Evolutionary conservation across 306 rosid species (phyloP).

Genomic region (Datisca glomerata): DNA sequence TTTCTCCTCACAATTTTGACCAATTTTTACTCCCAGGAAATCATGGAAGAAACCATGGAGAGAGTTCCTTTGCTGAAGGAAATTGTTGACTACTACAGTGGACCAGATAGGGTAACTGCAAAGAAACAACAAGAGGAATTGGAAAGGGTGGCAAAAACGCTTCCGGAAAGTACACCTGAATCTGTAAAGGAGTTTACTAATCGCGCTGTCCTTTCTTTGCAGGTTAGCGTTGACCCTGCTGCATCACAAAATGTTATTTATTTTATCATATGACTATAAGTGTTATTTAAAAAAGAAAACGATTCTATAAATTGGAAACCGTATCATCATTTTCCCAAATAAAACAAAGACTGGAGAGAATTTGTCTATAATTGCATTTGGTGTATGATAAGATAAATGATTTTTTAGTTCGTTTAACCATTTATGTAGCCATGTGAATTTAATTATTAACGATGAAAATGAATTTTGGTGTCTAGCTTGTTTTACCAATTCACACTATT

Average conservation of each 20-base stretch:
- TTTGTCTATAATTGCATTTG: too few species aligned
- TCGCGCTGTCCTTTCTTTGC: conserved; percentile 73
- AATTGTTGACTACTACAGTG: conserved; percentile 82
- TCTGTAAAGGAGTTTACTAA: conserved; percentile 70
- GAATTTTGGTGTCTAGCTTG: too few species aligned
- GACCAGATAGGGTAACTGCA: conserved; percentile 84
- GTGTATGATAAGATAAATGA: too few species aligned
- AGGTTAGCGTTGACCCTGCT: conserved; percentile 37
- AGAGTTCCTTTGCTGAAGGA: conserved; percentile 66
- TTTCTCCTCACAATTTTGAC: too few species aligned
- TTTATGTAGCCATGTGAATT: too few species aligned
- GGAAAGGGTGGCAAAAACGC: conserved; percentile 77
- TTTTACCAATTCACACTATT: too few species aligned
- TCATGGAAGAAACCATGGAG: conserved; percentile 64
- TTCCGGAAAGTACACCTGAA: conserved; percentile 56
- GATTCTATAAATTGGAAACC: too few species aligned
- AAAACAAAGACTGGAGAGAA: too few species aligned
- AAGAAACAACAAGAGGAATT: conserved; percentile 66
- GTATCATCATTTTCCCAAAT: too few species aligned
- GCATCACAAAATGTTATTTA: conserved; percentile 9
- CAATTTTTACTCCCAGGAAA: conserved; percentile 34
- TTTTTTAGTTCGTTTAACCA: too few species aligned
- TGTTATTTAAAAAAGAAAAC: background rate
- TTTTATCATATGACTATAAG: too few species aligned
- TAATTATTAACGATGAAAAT: too few species aligned